phyloP scores from a whole-genome alignment of 768 basidiomycete species.

The Amanita subjunquillea region DNA sequence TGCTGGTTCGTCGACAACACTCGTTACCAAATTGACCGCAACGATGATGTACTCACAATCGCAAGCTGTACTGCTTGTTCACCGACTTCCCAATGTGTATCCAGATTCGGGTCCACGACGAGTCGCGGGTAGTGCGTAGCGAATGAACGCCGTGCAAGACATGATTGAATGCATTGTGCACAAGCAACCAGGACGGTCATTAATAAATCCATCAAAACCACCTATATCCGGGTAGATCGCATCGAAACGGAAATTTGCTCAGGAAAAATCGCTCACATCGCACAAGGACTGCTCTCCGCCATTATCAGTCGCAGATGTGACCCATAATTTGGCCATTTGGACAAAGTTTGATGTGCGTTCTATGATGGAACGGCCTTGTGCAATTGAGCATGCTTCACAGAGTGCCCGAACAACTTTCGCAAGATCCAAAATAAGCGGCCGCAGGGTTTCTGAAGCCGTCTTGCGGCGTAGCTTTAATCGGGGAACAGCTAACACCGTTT shows the following conservation, averaged over 20 bases:
- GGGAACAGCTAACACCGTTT: conserved; percentile 27
- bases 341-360: conserved; percentile 18
- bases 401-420: conserved; percentile 19
- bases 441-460: conserved; percentile 30
- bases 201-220: conserved; percentile 12
- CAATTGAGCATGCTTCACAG: conserved; percentile 13
- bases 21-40: not conserved
- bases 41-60: conserved; percentile 24
- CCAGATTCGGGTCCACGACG: conserved; percentile 20
- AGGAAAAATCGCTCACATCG: conserved; percentile 16
- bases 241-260: not conserved
- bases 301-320: conserved; percentile 8
- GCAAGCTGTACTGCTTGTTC: conserved; percentile 23
- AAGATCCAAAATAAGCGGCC: conserved; percentile 28
- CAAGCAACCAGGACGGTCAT: conserved; percentile 18
- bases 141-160: conserved; percentile 37
- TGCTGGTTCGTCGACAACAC: conserved; percentile 16
- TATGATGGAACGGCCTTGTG: conserved; percentile 25
- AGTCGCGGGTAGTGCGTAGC: conserved; percentile 34
- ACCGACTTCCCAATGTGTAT: conserved; percentile 29
- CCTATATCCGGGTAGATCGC: conserved; percentile 7
- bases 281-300: conserved; percentile 16
- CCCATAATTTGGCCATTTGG: conserved; percentile 20
- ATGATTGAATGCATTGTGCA: conserved; percentile 28
- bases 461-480: conserved; percentile 33